Evolutionary conservation across 768 basidiomycete species (phyloP).

Genomic region (Calvatia gigantea): DNA sequence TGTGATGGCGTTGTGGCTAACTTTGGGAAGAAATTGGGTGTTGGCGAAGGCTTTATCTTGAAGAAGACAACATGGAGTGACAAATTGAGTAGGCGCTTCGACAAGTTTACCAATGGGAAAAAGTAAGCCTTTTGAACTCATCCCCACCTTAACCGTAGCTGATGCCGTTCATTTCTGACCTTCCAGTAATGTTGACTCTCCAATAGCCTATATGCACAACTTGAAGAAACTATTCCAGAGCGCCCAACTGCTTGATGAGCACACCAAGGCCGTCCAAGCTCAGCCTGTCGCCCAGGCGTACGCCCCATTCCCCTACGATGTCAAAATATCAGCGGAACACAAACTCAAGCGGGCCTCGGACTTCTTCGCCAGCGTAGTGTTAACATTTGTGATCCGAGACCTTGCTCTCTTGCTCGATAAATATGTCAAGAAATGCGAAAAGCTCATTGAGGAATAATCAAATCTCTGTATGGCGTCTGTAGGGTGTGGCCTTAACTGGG

Average conservation of each 20-base stretch:
- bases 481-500: neutral
- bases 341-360: slow-evolving; percentile 83
- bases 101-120: slow-evolving; percentile 86
- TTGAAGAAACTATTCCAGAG: slow-evolving; percentile 70
- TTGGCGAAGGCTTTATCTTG: slow-evolving; percentile 81
- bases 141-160: slow-evolving; percentile 12
- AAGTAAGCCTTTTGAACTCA: slow-evolving; percentile 48
- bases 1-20: slow-evolving; percentile 79
- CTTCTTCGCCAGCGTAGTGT: slow-evolving; percentile 85
- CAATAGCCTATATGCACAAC: slow-evolving; percentile 76
- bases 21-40: slow-evolving; percentile 85
- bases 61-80: slow-evolving; percentile 82
- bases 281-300: slow-evolving; percentile 72
- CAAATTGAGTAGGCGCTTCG: slow-evolving; percentile 70
- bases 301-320: slow-evolving; percentile 60
- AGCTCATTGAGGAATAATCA: slow-evolving; percentile 79
- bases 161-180: slow-evolving; percentile 15
- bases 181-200: slow-evolving; percentile 76
- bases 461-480: neutral
- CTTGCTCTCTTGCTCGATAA: slow-evolving; percentile 86
- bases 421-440: slow-evolving; percentile 91
- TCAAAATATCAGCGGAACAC: slow-evolving; percentile 62
- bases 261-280: slow-evolving; percentile 67
- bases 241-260: slow-evolving; percentile 83
- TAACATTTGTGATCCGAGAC: slow-evolving; percentile 88